Base-by-base conservation (phyloP, 2,329 filamentous ascomycete species). In the Ophiostoma novo-ulmi region DNA sequence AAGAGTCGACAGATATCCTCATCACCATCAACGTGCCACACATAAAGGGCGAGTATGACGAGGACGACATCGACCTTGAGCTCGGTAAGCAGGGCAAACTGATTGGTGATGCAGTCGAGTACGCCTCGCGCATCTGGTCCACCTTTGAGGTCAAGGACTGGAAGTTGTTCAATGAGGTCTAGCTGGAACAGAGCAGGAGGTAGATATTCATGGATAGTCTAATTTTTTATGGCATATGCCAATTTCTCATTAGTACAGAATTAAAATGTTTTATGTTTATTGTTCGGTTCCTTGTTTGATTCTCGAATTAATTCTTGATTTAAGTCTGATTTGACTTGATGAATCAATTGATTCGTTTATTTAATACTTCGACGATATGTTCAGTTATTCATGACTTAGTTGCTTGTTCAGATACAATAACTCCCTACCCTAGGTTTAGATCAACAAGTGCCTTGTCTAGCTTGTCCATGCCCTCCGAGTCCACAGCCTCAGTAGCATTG, bases 21-120 rank as follows among this genome's bases (percentile, higher is more conserved):
- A 88, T 97, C 73, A 91, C 91, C 58, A 87, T 97, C 77, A 97
- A 97, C 80, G 91, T 97, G 67, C 94, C 94, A 38, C 90, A 95
- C 77, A 89, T 93, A 75, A 85, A 87, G 75, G 89, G 89, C 73
- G 87, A 91, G 78, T 93, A 93, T 77, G 84, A 89, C 75, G 87
- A 89, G 78, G 89, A 90, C 10, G 89, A 92, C 41, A 87, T 94
- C 20, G 87, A 92, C 76, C 80, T 89, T 70, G 84, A 88, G 76
- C 80, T 88, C 71, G 88, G 88, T 20, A 88, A 86, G 77, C 85
- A 86, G 76, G 91, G 89, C 4, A 85, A 87, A 78, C 80, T 91
- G 74, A 89, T 92, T 76, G 89, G 89, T 69, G 85, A 89, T 75
- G 86, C 85, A 6, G 85, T 90, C 52, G 90, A 92, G 77, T 88